phyloP scores from a whole-genome alignment of 202 grass and related monocot genomes.

The Eragrostis tef region DNA sequence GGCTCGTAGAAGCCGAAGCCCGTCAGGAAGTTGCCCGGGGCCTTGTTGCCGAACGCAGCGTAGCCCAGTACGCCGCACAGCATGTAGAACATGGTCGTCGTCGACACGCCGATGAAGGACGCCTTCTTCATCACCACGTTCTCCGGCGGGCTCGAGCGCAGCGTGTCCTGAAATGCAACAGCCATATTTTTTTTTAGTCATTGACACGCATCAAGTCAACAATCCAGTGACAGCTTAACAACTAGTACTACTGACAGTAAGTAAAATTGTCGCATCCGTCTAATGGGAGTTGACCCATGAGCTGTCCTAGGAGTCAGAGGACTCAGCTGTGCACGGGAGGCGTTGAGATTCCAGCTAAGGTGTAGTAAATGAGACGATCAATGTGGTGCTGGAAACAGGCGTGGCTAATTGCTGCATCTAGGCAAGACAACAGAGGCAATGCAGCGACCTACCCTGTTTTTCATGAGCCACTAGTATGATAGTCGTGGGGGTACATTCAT shows the following conservation, averaged over 20 bases:
- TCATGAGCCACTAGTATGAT: not conserved
- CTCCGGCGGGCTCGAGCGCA: constrained; percentile 79
- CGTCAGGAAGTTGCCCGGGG: constrained; percentile 88
- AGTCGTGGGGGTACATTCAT: no score
- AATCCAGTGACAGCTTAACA: no score
- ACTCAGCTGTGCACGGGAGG: not conserved
- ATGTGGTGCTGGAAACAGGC: constrained; percentile 6
- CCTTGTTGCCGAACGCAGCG: constrained; percentile 83
- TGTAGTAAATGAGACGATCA: constrained; percentile 30
- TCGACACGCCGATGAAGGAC: constrained; percentile 67
- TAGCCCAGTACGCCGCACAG: constrained; percentile 76
- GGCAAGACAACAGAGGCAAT: not conserved
- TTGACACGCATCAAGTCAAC: no score
- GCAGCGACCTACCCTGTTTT: constrained; percentile 18
- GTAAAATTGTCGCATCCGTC: no score
- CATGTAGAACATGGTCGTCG: constrained; percentile 90
- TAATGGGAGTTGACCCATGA: no score
- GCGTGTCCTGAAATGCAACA: constrained; percentile 63
- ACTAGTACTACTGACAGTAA: no score
- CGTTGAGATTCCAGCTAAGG: not conserved
- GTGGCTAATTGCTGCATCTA: not conserved
- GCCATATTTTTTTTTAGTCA: no score
- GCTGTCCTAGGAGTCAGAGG: not conserved
- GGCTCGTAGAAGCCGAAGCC: constrained; percentile 96
- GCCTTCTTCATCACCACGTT: constrained; percentile 96